Base-by-base conservation (phyloP, 176 grass and related monocot genomes). In the Alloteropsis semialata region DNA sequence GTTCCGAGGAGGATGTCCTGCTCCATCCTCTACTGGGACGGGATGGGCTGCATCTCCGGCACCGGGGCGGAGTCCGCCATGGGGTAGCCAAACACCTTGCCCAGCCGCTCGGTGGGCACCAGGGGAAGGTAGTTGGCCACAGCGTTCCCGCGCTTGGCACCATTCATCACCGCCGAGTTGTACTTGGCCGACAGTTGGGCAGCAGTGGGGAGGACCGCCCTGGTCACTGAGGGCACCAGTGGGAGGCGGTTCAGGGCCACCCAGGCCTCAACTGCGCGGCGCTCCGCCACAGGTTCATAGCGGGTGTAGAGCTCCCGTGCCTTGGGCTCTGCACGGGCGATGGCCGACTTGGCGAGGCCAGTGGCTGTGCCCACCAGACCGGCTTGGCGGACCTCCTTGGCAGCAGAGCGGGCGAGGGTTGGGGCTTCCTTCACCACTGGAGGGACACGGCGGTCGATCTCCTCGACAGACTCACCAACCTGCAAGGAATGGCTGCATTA, bases 231-330 rank as follows among this genome's bases (percentile, higher is more conserved):
- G 4, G 96, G 96, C 22, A 98, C 84, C 14, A 98, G 81, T 0
- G 96, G 96, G 36, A 98, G 96, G 22, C 89, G 84, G 84, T 98
- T 95, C 50, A 98, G 87, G n/a, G 92, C 89, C 6, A 83, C 78
- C 92, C 96, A 98, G 0, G 92, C 84, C 16, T 92, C 88, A 0
- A 77, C 89, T 0, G 92, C 96, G 38, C 62, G 79, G 33, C 86
- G 84, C 87, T 98, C 96, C 2, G 90, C 92, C 37, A 84, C 79
- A 0, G 92, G 92, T 82, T 98, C 96, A 1, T 94, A 97, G 50
- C 91, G 93, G 70, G 83, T 77, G 81, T 92, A 94, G 44, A 97
- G 46, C 69, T 84, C 90, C 1, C 87, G 64, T 10, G 92, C 94
- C 62, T 83, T 86, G 0, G 91, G 94, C 60, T 97, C 91, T 0